Evolutionary conservation across 331 rosid genomes (phyloP).

Genomic region (Spiraea crenata): DNA sequence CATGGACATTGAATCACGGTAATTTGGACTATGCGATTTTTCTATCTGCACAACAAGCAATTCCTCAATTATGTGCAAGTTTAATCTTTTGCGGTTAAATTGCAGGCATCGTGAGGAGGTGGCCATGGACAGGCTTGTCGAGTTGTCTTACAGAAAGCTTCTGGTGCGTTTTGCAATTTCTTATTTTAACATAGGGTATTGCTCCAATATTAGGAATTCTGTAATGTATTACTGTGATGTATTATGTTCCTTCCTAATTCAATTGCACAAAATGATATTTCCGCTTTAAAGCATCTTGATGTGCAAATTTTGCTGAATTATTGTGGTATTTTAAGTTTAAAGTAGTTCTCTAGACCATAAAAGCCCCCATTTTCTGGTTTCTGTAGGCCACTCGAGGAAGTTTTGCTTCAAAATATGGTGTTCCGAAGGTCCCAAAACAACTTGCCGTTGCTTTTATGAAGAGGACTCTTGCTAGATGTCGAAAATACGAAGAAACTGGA

Average conservation of each 20-base stretch:
- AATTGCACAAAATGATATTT: background rate
- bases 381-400: constrained; percentile 86
- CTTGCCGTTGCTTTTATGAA: constrained; percentile 72
- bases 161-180: constrained; percentile 49
- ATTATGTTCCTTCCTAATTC: background rate
- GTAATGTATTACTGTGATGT: background rate
- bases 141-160: constrained; percentile 69
- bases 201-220: background rate
- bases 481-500: constrained; percentile 59
- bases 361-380: constrained; percentile 31
- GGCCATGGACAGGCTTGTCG: constrained; percentile 83
- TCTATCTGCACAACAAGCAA: background rate
- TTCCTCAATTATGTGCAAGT: constrained; percentile 22
- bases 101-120: constrained; percentile 70
- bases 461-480: constrained; percentile 75
- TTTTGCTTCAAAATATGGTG: constrained; percentile 62
- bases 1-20: constrained; percentile 64
- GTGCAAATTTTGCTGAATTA: background rate
- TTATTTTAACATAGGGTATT: constrained; percentile 12
- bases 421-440: constrained; percentile 69
- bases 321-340: background rate
- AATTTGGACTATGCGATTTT: constrained; percentile 15
- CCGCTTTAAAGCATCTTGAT: background rate
- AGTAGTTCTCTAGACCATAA: constrained; percentile 8
- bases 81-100: constrained; percentile 18